Base-by-base conservation (phyloP, 2,329 filamentous ascomycete species). In the Chaetomium sp. region DNA sequence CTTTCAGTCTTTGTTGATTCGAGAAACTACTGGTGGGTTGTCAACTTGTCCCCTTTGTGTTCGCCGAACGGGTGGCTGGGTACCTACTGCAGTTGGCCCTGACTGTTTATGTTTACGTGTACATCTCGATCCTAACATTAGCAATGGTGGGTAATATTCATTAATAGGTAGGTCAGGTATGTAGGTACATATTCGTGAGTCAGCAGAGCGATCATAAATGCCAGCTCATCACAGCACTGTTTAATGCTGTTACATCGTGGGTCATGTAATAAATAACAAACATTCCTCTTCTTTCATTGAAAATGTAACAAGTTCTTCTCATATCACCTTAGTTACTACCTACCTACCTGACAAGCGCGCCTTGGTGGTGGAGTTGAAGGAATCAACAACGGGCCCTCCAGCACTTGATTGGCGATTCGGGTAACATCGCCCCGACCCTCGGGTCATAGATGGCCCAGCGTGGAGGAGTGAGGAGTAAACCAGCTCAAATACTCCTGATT, bases 381-480 rank as follows among this genome's bases (percentile, higher is more conserved):
- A n/a, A 56, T 33, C 29, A 56, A 16, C 29, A 56, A 38, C 8
- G 31, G 31, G 50, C n/a, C 42, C 13, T 23, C 19, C n/a, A 23
- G 23, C 31, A 38, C 31, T 35, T 56, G 53, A 56, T 56, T 56
- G 53, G 53, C 23, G 21, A 56, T 56, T 56, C 53, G 53, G 53
- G 27, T 21, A 56, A 56, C 31, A 33, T 56, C 31, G n/a, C 33
- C 53, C 53, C 53, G 53, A 56, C n/a, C 6, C 19, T 56, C 53
- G 31, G 33, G 16, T 25, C 23, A 42, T 42, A 19, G 38, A 42
- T 42, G 38, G 38, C 16, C 38, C 38, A 42, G 38, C 16, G 16
- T 42, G 38, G 16, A 21, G 53, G 53, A 38, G 21, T 38, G 53
- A 56, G 53, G 33, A 56, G 53, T 38, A 9, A 31, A 21, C 23